phyloP scores from a whole-genome alignment of 345 rosid genomes.

The Adansonia digitata region DNA sequence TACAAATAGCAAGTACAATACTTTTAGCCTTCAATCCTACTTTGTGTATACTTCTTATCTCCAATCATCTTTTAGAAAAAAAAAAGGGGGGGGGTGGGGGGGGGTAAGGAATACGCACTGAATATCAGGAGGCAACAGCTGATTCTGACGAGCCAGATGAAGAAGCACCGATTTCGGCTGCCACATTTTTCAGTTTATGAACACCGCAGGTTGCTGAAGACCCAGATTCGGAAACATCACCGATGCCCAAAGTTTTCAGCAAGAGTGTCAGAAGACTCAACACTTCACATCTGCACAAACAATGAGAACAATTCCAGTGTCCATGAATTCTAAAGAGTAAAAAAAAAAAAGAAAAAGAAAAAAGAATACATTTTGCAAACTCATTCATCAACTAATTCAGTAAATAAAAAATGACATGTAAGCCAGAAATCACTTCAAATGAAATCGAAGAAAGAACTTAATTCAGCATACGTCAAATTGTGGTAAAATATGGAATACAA shows the following conservation, averaged over 20 bases:
- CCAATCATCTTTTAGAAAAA: too few relatives aligned
- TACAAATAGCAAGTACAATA: too few relatives aligned
- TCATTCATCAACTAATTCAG: background rate
- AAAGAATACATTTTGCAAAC: background rate
- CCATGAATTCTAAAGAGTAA: background rate
- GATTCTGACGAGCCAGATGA: conserved; percentile 40
- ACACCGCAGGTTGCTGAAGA: conserved; percentile 31
- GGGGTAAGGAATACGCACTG: too few relatives aligned
- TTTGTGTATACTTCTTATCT: too few relatives aligned
- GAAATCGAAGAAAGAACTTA: background rate
- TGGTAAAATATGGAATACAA: too few relatives aligned
- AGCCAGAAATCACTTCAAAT: background rate
- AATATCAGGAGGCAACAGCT: conserved; percentile 32
- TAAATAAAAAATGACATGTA: background rate
- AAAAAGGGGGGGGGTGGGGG: too few relatives aligned
- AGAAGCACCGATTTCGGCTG: conserved; percentile 41
- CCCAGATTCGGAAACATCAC: conserved; percentile 58
- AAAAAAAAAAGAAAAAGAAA: too few relatives aligned
- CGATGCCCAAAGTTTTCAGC: conserved; percentile 82
- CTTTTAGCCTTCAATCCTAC: too few relatives aligned
- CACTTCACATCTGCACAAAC: conserved; percentile 33
- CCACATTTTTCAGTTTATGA: conserved; percentile 47
- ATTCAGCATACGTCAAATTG: too few relatives aligned
- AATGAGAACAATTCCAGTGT: background rate
- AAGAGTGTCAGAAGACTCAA: conserved; percentile 56